A percentile compares a stretch with the other conserved stretches of the same genome.
These are phyloP conservation scores for Naematelia aurantialba DNA, from an alignment of 768 basidiomycete species.

Conservation along the genomic window DNA sequence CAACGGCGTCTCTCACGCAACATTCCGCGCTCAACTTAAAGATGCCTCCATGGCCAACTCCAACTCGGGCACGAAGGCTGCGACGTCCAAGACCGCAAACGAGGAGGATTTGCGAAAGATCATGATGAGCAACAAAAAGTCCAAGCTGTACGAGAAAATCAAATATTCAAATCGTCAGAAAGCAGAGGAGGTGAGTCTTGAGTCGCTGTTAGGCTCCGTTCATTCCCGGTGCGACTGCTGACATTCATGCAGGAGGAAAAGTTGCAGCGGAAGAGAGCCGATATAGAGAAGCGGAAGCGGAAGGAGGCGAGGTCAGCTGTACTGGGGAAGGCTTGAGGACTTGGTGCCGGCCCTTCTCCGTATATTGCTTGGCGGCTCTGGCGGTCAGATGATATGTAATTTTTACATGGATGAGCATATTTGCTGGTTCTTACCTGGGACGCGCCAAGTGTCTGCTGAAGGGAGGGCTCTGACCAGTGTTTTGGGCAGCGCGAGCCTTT, in stretches of 20 bases:
- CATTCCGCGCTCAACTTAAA: conserved; percentile 71
- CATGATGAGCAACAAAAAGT: conserved; percentile 93
- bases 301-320: conserved; percentile 46
- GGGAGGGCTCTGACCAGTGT: too few species aligned
- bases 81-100: conserved; percentile 44
- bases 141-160: conserved; percentile 89
- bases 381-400: too few species aligned
- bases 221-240: conserved; percentile 6
- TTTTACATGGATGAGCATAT: too few species aligned
- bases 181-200: conserved; percentile 65
- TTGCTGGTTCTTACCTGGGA: too few species aligned
- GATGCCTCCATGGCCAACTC: conserved; percentile 52
- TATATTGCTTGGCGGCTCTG: too few species aligned
- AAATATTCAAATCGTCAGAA: conserved; percentile 78
- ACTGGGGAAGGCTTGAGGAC: conserved; percentile 19
- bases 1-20: conserved; percentile 71
- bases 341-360: too few species aligned
- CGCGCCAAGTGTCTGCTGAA: too few species aligned
- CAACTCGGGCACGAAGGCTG: conserved; percentile 48
- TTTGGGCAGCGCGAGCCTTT: too few species aligned
- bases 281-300: conserved; percentile 59
- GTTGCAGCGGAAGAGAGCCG: conserved; percentile 61
- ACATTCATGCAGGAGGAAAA: conserved; percentile 57
- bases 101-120: conserved; percentile 89
- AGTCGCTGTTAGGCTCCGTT: conserved; percentile 8